Evolutionary conservation across 768 basidiomycete species (phyloP).

Genomic region (Melanogaster broomeanus): DNA sequence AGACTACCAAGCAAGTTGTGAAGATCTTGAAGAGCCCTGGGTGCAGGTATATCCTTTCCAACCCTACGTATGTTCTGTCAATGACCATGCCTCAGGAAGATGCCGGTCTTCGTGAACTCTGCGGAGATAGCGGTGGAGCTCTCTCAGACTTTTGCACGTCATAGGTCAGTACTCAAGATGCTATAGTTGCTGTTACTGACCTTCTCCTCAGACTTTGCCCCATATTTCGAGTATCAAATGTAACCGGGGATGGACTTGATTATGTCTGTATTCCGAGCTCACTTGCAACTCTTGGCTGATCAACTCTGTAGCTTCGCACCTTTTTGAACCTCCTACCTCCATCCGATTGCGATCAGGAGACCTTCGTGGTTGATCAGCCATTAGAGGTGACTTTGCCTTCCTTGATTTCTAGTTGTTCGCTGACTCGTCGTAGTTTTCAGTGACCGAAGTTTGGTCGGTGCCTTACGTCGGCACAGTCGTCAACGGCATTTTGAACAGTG

Average conservation of each 20-base stretch:
- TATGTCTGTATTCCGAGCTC: constrained; percentile 44
- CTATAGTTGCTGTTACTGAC: constrained; percentile 1
- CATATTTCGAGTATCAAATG: constrained; percentile 90
- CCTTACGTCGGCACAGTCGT: constrained; percentile 86
- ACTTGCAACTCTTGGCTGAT: constrained; percentile 11
- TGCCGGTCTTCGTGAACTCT: constrained; percentile 82
- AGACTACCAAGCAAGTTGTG: constrained; percentile 88
- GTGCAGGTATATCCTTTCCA: constrained; percentile 60
- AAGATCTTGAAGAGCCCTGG: constrained; percentile 94
- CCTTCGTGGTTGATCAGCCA: constrained; percentile 78
- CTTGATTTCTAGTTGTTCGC: neutral
- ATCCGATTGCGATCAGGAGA: constrained; percentile 79
- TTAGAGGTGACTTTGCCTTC: constrained; percentile 55
- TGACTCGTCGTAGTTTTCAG: constrained; percentile 59
- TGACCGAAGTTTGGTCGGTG: constrained; percentile 88
- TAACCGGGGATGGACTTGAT: constrained; percentile 90
- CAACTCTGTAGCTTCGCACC: constrained; percentile 61
- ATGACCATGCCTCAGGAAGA: constrained; percentile 54
- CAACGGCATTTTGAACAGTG: constrained; percentile 81
- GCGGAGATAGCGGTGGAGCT: constrained; percentile 80
- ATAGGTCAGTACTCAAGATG: constrained; percentile 49
- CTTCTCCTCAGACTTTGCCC: constrained; percentile 71
- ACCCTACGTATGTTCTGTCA: neutral
- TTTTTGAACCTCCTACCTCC: constrained; percentile 92
- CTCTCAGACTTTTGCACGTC: constrained; percentile 70